Evolutionary conservation across 2,329 filamentous ascomycete genomes (phyloP), one percentile per base, ranked within the genome.

Genomic region (Aphanocladium album): DNA sequence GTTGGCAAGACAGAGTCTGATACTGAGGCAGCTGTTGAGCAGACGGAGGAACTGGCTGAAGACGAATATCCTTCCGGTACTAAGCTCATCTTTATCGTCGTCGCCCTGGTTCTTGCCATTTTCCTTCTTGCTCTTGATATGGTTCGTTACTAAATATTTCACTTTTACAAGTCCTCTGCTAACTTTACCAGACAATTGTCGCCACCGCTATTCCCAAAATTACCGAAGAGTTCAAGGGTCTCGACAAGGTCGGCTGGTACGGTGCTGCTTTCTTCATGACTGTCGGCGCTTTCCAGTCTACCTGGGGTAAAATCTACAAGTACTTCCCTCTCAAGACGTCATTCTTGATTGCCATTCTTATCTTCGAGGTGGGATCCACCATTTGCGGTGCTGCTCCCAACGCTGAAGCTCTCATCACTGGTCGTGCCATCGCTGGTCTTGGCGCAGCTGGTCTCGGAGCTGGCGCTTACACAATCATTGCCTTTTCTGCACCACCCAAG

Each of bases 221-320:
- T 63, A 80, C 79, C 2, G 74, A 73, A 63, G 73, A 77, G 35
- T 77, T 79, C 68, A 69, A 76, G 47, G 70, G 74, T 41, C 71
- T 81, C 7, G 70, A 73, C 23, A 75, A 81, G 58, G 74, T 82
- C 14, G 76, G 77, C 17, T 85, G 82, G 82, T 84, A 84, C 64
- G 80, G 79, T 3, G 74, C 77, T 9, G 78, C 78, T 16, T 81
- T 75, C 64, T 77, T 80, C 65, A 67, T 79, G 54, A 75, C 74
- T 5, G 63, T 75, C 11, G 75, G 71, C 3, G 69, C 68, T 45
- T 71, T 72, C 64, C 73, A 75, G 66, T 70, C 71, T 2, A 67
- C 69, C 33, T 75, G 69, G 67, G 74, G 74, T 35, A 79, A 79
- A 30, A 70, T 69, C 2, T 76, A 74, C 66, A 75, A 72, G 62